Evolutionary conservation across 805 yeast genomes (phyloP).

Genomic region (Candida awuae): DNA sequence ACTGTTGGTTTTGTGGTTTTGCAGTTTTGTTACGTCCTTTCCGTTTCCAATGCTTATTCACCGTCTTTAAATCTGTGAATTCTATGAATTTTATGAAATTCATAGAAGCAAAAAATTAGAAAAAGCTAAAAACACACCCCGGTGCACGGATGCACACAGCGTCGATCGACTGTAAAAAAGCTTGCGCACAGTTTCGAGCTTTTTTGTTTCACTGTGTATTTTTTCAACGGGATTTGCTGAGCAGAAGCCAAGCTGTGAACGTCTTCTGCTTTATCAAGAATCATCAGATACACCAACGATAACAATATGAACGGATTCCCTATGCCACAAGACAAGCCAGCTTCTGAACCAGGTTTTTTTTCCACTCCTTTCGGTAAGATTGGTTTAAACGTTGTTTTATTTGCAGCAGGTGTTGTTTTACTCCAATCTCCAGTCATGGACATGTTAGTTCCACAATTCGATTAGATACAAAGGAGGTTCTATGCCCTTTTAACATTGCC

Average conservation of each 20-base stretch:
- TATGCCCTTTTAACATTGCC: too few species aligned
- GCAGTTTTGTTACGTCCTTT: background rate
- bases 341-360: constrained; percentile 41
- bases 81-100: too few species aligned
- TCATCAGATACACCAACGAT: background rate
- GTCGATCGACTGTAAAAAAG: background rate
- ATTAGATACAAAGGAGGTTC: constrained; percentile 9
- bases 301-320: constrained; percentile 7
- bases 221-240: background rate
- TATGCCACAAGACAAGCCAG: constrained; percentile 15
- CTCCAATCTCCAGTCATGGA: constrained; percentile 77
- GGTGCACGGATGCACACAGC: background rate
- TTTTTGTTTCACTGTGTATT: background rate
- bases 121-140: background rate
- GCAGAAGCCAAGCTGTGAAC: background rate
- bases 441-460: constrained; percentile 65
- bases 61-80: too few species aligned
- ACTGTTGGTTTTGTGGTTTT: background rate
- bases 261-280: background rate
- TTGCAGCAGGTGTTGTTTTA: constrained; percentile 66
- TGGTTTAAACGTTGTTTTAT: constrained; percentile 53
- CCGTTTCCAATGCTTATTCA: too few species aligned
- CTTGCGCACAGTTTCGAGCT: background rate
- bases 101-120: too few species aligned
- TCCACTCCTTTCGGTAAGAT: constrained; percentile 61